Conservation (phyloP, 1,284 basidiomycete species). For the Microbotryomycetes sp. region DNA sequence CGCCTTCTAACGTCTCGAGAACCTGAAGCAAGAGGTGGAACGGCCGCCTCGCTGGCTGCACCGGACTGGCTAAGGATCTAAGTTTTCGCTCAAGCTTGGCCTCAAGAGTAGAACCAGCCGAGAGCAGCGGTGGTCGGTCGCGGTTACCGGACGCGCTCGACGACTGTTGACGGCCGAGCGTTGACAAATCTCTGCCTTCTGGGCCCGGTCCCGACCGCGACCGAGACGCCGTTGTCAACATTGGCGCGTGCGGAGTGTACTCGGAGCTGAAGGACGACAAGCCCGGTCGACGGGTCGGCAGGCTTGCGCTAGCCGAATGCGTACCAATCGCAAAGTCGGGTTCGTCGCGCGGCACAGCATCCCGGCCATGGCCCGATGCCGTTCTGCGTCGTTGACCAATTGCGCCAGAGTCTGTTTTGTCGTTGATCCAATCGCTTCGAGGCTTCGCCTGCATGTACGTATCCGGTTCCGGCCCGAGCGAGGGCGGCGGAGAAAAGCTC, state of each 20-base stretch:
- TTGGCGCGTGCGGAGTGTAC: constrained; percentile 4
- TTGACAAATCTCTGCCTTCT: not conserved
- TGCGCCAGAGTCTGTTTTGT: not conserved
- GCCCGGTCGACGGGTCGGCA: constrained; percentile 33
- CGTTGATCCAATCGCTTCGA: not conserved
- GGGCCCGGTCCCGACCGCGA: not conserved
- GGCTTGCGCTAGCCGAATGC: constrained; percentile 6
- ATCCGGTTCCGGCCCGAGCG: not conserved
- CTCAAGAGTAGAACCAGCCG: not conserved
- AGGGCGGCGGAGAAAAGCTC: not conserved
- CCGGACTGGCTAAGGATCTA: not conserved
- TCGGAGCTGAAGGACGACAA: constrained; percentile 18
- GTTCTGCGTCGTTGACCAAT: constrained; percentile 1
- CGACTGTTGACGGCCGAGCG: constrained; percentile 8
- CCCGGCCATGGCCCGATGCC: too few relatives aligned
- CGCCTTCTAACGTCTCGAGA: constrained; percentile 55
- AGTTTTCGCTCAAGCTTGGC: not conserved
- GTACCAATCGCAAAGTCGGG: too few relatives aligned
- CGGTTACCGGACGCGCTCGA: not conserved
- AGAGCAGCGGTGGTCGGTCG: not conserved
- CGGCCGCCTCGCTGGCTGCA: constrained; percentile 54
- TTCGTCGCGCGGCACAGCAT: not conserved
- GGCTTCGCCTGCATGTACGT: not conserved
- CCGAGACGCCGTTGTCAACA: not conserved
- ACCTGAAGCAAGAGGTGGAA: constrained; percentile 83